A percentile compares a stretch with the other conserved stretches of the same genome.
phyloP scores from a whole-genome alignment of 768 basidiomycete species.

The Boletus patriciae region DNA sequence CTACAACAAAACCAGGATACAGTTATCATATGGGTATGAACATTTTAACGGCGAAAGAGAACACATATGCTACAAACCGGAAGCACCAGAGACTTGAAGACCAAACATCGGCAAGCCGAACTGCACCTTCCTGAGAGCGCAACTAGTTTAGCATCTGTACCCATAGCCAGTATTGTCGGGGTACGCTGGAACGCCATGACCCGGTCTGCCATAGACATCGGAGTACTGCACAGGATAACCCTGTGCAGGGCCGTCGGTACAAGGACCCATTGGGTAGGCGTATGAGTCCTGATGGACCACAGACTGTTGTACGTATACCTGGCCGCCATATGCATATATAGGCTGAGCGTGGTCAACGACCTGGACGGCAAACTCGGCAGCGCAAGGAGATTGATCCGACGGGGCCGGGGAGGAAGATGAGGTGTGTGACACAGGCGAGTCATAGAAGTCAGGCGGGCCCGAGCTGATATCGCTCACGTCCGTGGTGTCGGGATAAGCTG shows the following conservation, averaged over 20 bases:
- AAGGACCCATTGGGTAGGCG: slow-evolving; percentile 6
- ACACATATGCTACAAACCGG: slow-evolving; percentile 10
- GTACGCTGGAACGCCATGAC: slow-evolving; percentile 12
- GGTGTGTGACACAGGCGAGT: slow-evolving; percentile 21
- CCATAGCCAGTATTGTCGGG: slow-evolving; percentile 14
- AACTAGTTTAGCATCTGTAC: slow-evolving; percentile 13
- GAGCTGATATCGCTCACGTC: slow-evolving; percentile 16
- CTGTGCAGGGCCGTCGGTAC: slow-evolving; percentile 15
- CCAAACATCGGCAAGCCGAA: slow-evolving; percentile 6
- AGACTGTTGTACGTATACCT: slow-evolving; percentile 6
- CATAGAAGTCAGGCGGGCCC: slow-evolving; percentile 14
- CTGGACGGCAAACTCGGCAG: slow-evolving; percentile 10
- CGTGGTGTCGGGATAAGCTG: slow-evolving; percentile 12
- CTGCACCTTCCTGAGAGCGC: not conserved
- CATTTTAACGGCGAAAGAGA: not conserved
- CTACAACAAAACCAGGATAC: slow-evolving; percentile 12
- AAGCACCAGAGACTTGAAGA: slow-evolving; percentile 10
- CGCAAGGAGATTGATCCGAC: slow-evolving; percentile 26
- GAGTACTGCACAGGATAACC: slow-evolving; percentile 9
- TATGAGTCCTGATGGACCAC: slow-evolving; percentile 16
- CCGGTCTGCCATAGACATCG: slow-evolving; percentile 9
- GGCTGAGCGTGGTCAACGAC: slow-evolving; percentile 6
- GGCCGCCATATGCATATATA: slow-evolving; percentile 4
- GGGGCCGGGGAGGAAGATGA: slow-evolving; percentile 26
- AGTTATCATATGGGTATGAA: slow-evolving; percentile 6